These are phyloP conservation scores for Lentinus brumalis DNA, from an alignment of 768 basidiomycete species.

Conservation along the genomic window DNA sequence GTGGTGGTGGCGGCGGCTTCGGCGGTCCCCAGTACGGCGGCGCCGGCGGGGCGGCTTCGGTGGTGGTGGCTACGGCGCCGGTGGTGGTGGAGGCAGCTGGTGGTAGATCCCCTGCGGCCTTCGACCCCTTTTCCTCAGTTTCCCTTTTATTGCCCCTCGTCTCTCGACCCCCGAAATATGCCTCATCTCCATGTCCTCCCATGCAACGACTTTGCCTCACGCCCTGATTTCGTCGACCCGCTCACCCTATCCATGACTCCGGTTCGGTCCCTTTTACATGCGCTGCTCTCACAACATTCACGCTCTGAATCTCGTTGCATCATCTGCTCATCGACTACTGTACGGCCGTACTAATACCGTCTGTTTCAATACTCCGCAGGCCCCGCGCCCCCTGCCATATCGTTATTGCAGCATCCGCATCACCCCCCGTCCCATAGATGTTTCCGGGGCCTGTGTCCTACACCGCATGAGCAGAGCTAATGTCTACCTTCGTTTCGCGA, in stretches of 20 bases:
- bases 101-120: constrained; percentile 41
- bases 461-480: constrained; percentile 47
- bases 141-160: constrained; percentile 19
- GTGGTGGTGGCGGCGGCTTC: constrained; percentile 30
- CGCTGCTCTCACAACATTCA: constrained; percentile 61
- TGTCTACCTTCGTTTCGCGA: constrained; percentile 56
- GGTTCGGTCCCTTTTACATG: constrained; percentile 36
- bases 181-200: constrained; percentile 29
- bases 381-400: constrained; percentile 14
- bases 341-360: constrained; percentile 43
- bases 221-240: constrained; percentile 7
- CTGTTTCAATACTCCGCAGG: constrained; percentile 27
- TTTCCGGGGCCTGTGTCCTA: constrained; percentile 40
- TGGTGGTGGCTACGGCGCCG: constrained; percentile 28
- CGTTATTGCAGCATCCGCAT: constrained; percentile 21
- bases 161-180: constrained; percentile 20
- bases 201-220: constrained; percentile 21
- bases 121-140: neutral
- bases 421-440: constrained; percentile 40
- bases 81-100: constrained; percentile 40
- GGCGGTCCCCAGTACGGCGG: constrained; percentile 40
- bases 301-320: constrained; percentile 56
- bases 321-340: constrained; percentile 48
- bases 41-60: constrained; percentile 35
- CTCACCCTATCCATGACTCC: constrained; percentile 13